Conservation (phyloP, 345 rosid genomes). For the Xanthoceras sorbifolium region DNA sequence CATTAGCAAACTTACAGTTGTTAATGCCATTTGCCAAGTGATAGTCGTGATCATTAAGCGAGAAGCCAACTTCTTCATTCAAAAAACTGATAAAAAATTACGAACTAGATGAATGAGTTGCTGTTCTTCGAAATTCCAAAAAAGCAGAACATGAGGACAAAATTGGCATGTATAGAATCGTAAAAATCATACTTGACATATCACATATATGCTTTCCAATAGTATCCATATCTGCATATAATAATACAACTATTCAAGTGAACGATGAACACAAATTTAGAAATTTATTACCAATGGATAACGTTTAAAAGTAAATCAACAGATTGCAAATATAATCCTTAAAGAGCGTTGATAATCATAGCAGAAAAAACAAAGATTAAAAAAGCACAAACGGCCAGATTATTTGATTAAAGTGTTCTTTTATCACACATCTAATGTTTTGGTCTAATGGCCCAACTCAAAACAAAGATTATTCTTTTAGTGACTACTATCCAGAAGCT, state of each 20-base stretch:
- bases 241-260: not conserved
- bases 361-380: not conserved
- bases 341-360: not conserved
- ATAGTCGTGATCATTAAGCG: not conserved
- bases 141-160: not conserved
- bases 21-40: not conserved
- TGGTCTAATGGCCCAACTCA: not conserved
- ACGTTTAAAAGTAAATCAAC: not conserved
- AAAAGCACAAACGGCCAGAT: not conserved
- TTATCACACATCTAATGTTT: not conserved
- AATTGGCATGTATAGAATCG: not conserved
- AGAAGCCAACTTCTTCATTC: not conserved
- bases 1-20: not conserved
- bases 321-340: not conserved
- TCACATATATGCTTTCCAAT: not conserved
- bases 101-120: not conserved
- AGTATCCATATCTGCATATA: slow-evolving; percentile 10
- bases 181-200: not conserved
- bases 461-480: not conserved
- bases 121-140: not conserved
- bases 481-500: not conserved
- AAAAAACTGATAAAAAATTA: not conserved
- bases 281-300: not conserved
- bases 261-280: not conserved
- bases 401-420: not conserved